phyloP scores from a whole-genome alignment of 768 basidiomycete genomes.

The Kwoniella europaea region DNA sequence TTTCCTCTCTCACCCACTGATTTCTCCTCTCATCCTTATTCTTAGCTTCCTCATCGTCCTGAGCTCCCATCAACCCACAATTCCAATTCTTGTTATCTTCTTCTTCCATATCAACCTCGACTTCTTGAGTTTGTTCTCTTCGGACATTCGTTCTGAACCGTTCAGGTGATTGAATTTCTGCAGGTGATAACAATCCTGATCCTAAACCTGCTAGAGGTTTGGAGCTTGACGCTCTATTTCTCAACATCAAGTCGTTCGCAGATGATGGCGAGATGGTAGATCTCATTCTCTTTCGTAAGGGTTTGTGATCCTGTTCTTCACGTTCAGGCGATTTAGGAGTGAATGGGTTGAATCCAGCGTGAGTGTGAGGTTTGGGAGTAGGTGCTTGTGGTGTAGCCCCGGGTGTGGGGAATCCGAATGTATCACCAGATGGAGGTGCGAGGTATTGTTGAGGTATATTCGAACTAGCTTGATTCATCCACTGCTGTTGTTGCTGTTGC shows the following conservation, averaged over 20 bases:
- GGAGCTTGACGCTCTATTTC: not conserved
- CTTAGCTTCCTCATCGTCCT: not conserved
- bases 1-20: conserved; percentile 2
- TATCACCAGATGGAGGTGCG: not conserved
- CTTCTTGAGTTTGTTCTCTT: not conserved
- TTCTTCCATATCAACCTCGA: conserved; percentile 5
- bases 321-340: not conserved
- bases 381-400: conserved; percentile 4
- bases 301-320: conserved; percentile 6
- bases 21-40: conserved; percentile 2
- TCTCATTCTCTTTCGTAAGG: conserved; percentile 10
- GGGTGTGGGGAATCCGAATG: conserved; percentile 15
- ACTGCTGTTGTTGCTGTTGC: conserved; percentile 4
- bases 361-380: not conserved
- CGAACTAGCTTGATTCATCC: not conserved
- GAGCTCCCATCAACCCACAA: not conserved
- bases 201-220: not conserved
- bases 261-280: conserved; percentile 11
- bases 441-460: not conserved
- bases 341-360: not conserved
- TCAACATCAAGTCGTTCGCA: conserved; percentile 4
- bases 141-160: not conserved
- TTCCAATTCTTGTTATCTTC: not conserved
- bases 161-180: not conserved
- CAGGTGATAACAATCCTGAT: not conserved